Evolutionary conservation across 2,329 filamentous ascomycete genomes (phyloP), one percentile per base, ranked within the genome.

Genomic region (Fusarium temperatum): DNA sequence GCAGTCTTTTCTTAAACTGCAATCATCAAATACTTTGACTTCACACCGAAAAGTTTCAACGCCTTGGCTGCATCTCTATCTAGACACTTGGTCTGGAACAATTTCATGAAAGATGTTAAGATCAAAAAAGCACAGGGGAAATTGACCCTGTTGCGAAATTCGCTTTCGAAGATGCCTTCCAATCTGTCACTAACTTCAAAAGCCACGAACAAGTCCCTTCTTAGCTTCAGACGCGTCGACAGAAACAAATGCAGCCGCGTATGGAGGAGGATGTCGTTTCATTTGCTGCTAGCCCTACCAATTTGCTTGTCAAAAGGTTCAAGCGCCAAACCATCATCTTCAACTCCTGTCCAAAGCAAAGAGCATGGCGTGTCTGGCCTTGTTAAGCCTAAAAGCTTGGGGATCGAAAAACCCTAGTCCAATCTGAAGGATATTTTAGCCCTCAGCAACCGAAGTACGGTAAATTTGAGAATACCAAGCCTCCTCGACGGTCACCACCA

Each of bases 261-360:
- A 92, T 93, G 88, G 87, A 88, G 4, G 90, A 93, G n/a, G 41
- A 44, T 66, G 92, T 92, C 81, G 86, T 87, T 35, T 84, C 86
- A 3, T 95, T 94, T 78, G 91, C 93, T 4, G 91, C 90, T 18
- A 93, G 91, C 80, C 84, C 94, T 53, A 93, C 91, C 0, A 91
- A 90, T 64, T 85, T 89, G 1, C 84, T 86, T 5, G 91, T 91
- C 7, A 92, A 90, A 72, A 84, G 83, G 6, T 85, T 94, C 10
- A 85, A 92, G 30, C 91, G 91, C 0, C 91, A 94, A 78, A 89
- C 85, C 8, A 88, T 94, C 55, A 87, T 91, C 4, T 85, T 88
- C 36, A 36, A 58, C 17, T 14, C 48, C 9, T 26, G 30, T 6
- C 7, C 41, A 6, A 59, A 57, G 24, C 26, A 44, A 22, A 68